These are phyloP conservation scores for Beta lomatogona DNA, from an alignment of 179 eudicot species.

Conservation along the genomic window DNA sequence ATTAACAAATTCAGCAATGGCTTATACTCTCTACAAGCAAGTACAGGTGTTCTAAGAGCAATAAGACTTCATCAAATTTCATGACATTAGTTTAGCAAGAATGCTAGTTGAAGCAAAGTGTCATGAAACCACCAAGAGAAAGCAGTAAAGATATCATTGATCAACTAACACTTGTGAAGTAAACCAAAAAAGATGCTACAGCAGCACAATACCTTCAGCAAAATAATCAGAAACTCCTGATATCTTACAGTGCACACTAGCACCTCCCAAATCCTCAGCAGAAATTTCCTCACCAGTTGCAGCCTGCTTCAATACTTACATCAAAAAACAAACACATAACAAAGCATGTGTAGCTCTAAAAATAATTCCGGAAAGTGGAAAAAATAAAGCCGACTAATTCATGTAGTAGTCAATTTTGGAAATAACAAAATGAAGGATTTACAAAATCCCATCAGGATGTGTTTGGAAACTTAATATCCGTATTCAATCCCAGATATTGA, in stretches of 20 bases:
- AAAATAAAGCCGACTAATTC: too few species aligned
- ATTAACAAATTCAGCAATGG: neutral
- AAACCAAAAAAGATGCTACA: neutral
- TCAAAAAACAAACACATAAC: constrained; percentile 24
- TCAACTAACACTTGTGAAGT: constrained; percentile 3
- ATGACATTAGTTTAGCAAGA: neutral
- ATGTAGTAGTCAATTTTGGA: too few species aligned
- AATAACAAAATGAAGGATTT: neutral
- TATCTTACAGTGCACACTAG: constrained; percentile 87
- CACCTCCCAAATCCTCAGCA: constrained; percentile 98
- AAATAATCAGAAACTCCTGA: constrained; percentile 98
- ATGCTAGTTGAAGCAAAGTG: constrained; percentile 3
- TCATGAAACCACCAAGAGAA: neutral
- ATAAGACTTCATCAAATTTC: neutral
- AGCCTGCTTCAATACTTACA: constrained; percentile 63
- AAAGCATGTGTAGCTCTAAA: neutral
- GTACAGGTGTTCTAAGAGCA: neutral
- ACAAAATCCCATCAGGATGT: neutral
- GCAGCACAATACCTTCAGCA: constrained; percentile 68
- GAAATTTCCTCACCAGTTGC: constrained; percentile 99
- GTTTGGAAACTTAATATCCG: neutral
- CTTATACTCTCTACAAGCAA: neutral
- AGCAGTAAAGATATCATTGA: neutral
- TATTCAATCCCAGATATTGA: too few species aligned
- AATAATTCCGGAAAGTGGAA: neutral